Evolutionary conservation across 179 eudicot species (phyloP).

Genomic region (Vitellaria paradoxa): DNA sequence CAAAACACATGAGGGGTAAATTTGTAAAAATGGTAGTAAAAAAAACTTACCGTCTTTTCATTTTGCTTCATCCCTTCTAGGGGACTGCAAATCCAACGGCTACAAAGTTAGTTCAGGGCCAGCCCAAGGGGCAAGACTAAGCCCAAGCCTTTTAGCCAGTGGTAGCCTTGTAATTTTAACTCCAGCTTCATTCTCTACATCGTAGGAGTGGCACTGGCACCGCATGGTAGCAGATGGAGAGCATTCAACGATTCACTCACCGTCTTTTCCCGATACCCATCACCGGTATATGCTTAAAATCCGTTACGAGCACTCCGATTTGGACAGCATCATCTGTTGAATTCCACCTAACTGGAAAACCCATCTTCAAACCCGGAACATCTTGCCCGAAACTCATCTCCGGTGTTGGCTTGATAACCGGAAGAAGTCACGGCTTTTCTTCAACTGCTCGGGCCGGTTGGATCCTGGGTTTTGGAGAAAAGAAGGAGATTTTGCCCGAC

Average conservation of each 20-base stretch:
- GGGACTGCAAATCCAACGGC: too few relatives aligned
- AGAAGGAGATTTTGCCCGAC: slow-evolving; percentile 54
- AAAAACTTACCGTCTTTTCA: too few relatives aligned
- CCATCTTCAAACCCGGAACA: slow-evolving; percentile 22
- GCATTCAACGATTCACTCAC: slow-evolving; percentile 38
- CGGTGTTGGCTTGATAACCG: slow-evolving; percentile 5
- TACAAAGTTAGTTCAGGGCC: too few relatives aligned
- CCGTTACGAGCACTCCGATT: slow-evolving; percentile 15
- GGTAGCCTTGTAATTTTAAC: too few relatives aligned
- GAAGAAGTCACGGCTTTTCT: slow-evolving; percentile 26
- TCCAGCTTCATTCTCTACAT: too few relatives aligned
- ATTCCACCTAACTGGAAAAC: slow-evolving; percentile 21
- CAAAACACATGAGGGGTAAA: too few relatives aligned
- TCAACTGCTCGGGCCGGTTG: slow-evolving; percentile 57
- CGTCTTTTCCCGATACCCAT: slow-evolving; percentile 35
- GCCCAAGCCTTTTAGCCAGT: too few relatives aligned
- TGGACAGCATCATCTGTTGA: slow-evolving; percentile 17
- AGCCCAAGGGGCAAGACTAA: too few relatives aligned
- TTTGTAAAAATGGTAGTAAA: too few relatives aligned
- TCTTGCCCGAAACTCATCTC: slow-evolving; percentile 22
- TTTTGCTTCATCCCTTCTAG: too few relatives aligned
- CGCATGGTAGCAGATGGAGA: slow-evolving; percentile 30
- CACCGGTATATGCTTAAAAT: slow-evolving; percentile 19
- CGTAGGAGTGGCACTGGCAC: too few relatives aligned
- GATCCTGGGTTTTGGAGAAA: slow-evolving; percentile 60